Conservation (phyloP, 305 asterid species). For the Rubia peregrina region DNA sequence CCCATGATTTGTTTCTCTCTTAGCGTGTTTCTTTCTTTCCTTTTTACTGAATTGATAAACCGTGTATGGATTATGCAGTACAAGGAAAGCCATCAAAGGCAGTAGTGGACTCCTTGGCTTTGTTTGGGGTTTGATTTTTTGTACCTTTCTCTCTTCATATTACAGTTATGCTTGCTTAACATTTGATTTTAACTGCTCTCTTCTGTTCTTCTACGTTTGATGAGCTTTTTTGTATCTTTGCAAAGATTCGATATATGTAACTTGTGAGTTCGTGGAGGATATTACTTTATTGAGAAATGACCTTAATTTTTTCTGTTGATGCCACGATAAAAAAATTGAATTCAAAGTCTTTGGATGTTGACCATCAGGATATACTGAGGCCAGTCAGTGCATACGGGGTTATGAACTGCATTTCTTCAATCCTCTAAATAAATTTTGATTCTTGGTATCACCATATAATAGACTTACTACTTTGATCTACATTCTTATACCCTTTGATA, state of each 20-base stretch:
- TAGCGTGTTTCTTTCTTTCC: neutral
- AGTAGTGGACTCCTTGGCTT: constrained; percentile 77
- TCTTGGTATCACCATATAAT: neutral
- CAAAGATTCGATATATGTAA: neutral
- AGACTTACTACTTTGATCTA: neutral
- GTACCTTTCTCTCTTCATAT: constrained; percentile 13
- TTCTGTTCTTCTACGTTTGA: neutral
- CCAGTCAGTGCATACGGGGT: neutral
- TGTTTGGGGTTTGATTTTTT: constrained; percentile 78
- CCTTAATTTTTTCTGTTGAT: too few relatives aligned
- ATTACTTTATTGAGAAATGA: neutral
- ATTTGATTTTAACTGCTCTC: constrained; percentile 7
- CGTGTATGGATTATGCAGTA: constrained; percentile 44
- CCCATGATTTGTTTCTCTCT: neutral
- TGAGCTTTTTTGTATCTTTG: neutral
- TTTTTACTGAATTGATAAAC: constrained; percentile 1
- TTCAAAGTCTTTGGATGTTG: neutral
- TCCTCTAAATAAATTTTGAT: neutral
- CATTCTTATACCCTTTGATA: neutral
- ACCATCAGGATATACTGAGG: neutral
- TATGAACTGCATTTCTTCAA: neutral
- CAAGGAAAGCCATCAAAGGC: constrained; percentile 88
- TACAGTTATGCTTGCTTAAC: neutral
- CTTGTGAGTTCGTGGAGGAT: neutral
- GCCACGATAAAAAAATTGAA: neutral